phyloP scores from a whole-genome alignment of 179 eudicot genomes.

The Actinidia chinensis region DNA sequence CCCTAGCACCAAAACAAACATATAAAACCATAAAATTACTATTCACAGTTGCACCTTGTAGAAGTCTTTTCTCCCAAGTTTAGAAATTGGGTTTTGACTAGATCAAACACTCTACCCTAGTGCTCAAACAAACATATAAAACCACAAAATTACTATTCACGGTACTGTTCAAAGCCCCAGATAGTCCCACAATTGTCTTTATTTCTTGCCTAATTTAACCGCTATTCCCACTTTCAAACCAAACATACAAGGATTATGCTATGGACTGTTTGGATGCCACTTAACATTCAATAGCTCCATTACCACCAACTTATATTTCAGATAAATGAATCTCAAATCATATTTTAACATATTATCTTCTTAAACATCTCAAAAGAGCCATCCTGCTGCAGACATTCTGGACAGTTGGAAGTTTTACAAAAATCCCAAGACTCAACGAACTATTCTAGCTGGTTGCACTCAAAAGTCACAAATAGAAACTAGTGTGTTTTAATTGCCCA shows the following conservation, averaged over 20 bases:
- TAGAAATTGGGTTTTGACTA: not conserved
- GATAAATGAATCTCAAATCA: not conserved
- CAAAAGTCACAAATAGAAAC: not conserved
- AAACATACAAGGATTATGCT: not conserved
- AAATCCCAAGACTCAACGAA: not conserved
- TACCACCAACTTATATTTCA: not conserved
- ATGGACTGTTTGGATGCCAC: not conserved
- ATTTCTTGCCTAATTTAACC: not conserved
- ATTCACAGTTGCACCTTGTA: not conserved
- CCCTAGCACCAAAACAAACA: not conserved
- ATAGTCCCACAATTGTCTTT: not conserved
- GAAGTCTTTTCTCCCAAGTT: not conserved
- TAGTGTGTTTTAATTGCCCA: not conserved
- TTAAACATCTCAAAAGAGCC: not conserved
- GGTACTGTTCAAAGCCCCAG: not conserved
- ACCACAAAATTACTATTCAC: not conserved
- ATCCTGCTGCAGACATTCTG: not conserved
- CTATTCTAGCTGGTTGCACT: not conserved
- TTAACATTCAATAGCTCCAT: not conserved
- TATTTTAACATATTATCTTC: not conserved
- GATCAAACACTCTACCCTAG: conserved; percentile 1
- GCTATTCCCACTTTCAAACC: not conserved
- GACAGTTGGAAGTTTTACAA: not conserved
- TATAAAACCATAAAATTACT: not conserved
- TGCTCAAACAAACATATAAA: not conserved